Evolutionary conservation across 371 early-diverging fungal genomes (phyloP), one percentile per base, ranked within the genome.

Genomic region (Synchytrium microbalum): DNA sequence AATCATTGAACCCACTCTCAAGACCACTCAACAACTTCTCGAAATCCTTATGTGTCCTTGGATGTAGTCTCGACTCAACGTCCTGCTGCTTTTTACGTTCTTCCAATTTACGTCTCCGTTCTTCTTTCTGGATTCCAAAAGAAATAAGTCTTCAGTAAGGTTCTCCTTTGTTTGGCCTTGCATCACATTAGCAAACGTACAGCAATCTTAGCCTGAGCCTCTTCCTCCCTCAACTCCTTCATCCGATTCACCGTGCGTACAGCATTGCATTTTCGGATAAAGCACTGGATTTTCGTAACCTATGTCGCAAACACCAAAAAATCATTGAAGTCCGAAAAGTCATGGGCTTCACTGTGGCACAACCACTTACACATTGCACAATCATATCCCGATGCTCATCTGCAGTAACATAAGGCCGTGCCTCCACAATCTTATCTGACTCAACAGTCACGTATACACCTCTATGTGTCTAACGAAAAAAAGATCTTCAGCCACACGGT

Each of bases 1-100:
- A 29, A 28, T 30, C 61, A 0, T 0, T 1, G 1, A 13, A 55
- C 73, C 59, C 60, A 80, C 81, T 72, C 53, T 82, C 82, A 1
- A 82, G 60, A 2, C 80, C 80, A 33, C 69, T 73, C 63, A 79
- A 82, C 24, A 82, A 65, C 1, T 78, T 69, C 62, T 80, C 80
- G 66, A 82, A 82, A 60, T 82, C 79, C 62, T 73, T 80, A 31
- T 29, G 38, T 14, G 75, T 74, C 58, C 70, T 69, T 3, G 82
- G 82, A 58, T 79, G 75, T 28, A 80, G 58, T 13, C 82, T 66
- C 51, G 66, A 57, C 62, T 80, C 75, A 26, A 79, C 69, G 58
- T 81, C 82, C 60, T 71, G 66, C 32, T 67, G 46, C 25, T 73
- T 63, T 33, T 71, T 70, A 55, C 70, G 73, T 29, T 80, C 82